Evolutionary conservation across 1,284 basidiomycete genomes (phyloP), one percentile per base, ranked within the genome.

Genomic region (Naganishia sp.): DNA sequence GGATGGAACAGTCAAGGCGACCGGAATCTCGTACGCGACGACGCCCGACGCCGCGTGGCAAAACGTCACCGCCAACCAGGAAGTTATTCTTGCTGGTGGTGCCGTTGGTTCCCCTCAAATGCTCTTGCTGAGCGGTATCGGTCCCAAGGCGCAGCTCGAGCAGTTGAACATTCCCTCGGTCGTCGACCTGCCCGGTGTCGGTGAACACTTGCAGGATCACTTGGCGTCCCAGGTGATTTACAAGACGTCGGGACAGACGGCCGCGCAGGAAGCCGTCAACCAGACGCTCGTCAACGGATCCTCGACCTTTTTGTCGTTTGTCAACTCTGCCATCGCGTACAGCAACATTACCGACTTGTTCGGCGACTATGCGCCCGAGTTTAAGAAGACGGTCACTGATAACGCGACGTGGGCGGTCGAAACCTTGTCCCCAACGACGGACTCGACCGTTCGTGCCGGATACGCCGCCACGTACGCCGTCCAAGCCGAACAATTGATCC

Each of bases 151-250:
- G 56, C 82, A 86, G 2, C 78, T 90, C 49, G 71, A 81, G 28
- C 74, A 75, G 7, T 83, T 85, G 31, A 84, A 84, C 54, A 84
- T 91, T 67, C 55, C 63, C 11, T 68, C 72, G 65, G 72, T 76
- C 13, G 68, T 82, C 48, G 85, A 86, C 68, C 80, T 90, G 2
- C 88, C 88, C 64, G 72, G 72, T 45, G 89, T 92, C 63, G 90
- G 90, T 1, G 85, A 88, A 77, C 86, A 89, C 78, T 75, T 90
- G 52, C 87, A 89, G 75, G 88, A 91, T 75, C 88, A 89, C 77
- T 72, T 88, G 46, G 69, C 68, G 65, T 82, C 84, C 21, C 78
- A 82, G 69, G 79, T 87, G 10, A 75, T 80, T 6, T 87, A 80
- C 78, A 78, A 79, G 52, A 83, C 85, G 2, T 79, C 75, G 18